These are phyloP conservation scores for Arachnomyces sp. DNA, from an alignment of 2,329 filamentous ascomycete species.

Conservation along the genomic window DNA sequence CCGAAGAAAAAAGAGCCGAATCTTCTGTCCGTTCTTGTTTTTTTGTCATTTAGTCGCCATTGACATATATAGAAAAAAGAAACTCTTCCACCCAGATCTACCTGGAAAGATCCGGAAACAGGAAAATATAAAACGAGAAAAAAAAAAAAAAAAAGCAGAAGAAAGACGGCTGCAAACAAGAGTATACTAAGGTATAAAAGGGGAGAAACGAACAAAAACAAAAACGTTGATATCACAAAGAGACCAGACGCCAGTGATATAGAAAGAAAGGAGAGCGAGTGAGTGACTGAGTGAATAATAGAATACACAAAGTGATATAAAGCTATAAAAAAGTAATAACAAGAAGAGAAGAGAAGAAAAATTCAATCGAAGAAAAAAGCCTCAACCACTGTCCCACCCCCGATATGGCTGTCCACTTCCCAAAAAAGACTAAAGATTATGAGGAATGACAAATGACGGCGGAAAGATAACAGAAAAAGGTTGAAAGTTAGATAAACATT, in stretches of 20 bases:
- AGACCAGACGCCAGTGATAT: background rate
- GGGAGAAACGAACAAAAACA: too few species aligned
- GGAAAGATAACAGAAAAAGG: background rate
- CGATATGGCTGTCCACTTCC: too few species aligned
- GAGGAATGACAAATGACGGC: background rate
- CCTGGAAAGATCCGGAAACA: too few species aligned
- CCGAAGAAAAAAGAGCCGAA: too few species aligned
- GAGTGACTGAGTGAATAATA: background rate
- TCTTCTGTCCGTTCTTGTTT: too few species aligned
- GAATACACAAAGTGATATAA: background rate
- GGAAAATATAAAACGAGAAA: background rate
- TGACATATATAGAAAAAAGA: too few species aligned
- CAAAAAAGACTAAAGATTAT: background rate
- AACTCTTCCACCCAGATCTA: too few species aligned
- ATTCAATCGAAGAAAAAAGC: background rate
- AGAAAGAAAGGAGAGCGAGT: background rate
- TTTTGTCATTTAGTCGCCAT: too few species aligned
- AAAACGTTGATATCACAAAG: background rate
- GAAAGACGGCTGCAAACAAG: too few species aligned
- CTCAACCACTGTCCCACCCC: background rate
- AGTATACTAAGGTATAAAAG: too few species aligned
- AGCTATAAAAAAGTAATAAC: background rate
- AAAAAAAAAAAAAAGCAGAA: slow-evolving; percentile 1
- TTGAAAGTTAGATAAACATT: background rate
- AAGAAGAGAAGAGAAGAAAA: background rate